These are phyloP conservation scores for Crepidotus variabilis DNA, from an alignment of 768 basidiomycete genomes.

Conservation along the genomic window DNA sequence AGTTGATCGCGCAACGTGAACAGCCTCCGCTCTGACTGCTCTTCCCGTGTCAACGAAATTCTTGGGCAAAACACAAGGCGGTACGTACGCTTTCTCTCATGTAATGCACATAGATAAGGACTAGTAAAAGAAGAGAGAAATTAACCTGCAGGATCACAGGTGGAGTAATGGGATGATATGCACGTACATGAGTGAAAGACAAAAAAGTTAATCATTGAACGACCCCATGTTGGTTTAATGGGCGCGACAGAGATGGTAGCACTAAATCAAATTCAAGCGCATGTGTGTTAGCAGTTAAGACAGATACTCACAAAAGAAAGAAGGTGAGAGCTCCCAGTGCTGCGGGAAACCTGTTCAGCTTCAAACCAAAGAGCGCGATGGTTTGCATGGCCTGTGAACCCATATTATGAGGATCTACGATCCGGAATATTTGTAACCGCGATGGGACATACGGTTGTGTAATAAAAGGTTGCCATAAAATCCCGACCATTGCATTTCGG, in stretches of 20 bases:
- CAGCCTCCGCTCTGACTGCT: conserved; percentile 56
- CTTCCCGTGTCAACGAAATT: no score
- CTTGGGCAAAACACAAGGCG: neutral
- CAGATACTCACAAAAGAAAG: conserved; percentile 41
- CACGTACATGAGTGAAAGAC: conserved; percentile 69
- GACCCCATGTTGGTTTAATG: conserved; percentile 24
- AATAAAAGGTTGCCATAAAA: conserved; percentile 47
- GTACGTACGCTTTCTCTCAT: conserved; percentile 53
- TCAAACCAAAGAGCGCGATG: conserved; percentile 68
- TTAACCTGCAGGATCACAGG: neutral
- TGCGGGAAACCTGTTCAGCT: conserved; percentile 64
- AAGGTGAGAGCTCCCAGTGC: conserved; percentile 52
- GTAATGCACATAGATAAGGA: conserved; percentile 76
- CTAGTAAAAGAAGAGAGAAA: conserved; percentile 29
- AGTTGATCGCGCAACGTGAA: conserved; percentile 72
- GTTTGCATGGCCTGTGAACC: conserved; percentile 48
- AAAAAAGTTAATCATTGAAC: conserved; percentile 62
- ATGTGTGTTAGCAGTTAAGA: neutral
- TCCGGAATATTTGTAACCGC: neutral
- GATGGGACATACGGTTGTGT: conserved; percentile 32
- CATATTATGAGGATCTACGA: neutral
- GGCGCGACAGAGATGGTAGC: conserved; percentile 38
- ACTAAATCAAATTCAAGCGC: conserved; percentile 16
- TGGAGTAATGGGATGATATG: neutral
- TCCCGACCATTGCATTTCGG: conserved; percentile 36